Conservation (phyloP, 768 basidiomycete species). For the Coprinopsis sp. region DNA sequence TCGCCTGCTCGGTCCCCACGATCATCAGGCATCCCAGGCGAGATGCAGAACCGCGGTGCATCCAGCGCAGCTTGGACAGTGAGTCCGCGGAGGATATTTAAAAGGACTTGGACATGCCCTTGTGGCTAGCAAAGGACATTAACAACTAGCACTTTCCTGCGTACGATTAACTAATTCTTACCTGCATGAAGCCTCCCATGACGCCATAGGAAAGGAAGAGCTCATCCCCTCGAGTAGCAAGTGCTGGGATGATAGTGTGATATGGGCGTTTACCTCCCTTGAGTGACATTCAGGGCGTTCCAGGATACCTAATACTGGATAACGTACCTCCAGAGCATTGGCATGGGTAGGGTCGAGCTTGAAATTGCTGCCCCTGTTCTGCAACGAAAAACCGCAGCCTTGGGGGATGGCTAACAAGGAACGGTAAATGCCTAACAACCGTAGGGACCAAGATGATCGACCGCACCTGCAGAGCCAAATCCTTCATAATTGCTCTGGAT, state of each 20-base stretch:
- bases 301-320: not conserved
- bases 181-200: conserved; percentile 92
- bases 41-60: conserved; percentile 95
- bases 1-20: conserved; percentile 50
- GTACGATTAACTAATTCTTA: conserved; percentile 15
- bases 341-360: conserved; percentile 75
- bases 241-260: conserved; percentile 92
- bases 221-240: conserved; percentile 74
- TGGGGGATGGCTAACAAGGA: conserved; percentile 71
- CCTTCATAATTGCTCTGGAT: conserved; percentile 89
- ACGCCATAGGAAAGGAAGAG: conserved; percentile 87
- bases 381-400: conserved; percentile 94
- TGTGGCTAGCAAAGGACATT: conserved; percentile 60
- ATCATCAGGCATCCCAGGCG: conserved; percentile 68
- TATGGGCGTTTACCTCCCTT: conserved; percentile 80
- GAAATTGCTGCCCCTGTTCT: conserved; percentile 90
- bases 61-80: conserved; percentile 88
- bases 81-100: conserved; percentile 86
- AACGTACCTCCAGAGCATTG: conserved; percentile 67
- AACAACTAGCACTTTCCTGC: not conserved
- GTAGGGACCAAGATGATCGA: too few relatives aligned
- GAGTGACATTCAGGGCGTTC: not conserved
- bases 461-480: conserved; percentile 83
- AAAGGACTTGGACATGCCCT: conserved; percentile 91
- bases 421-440: conserved; percentile 1